Base-by-base conservation (phyloP, 2,329 filamentous ascomycete species). In the Aaosphaeria arxii region DNA sequence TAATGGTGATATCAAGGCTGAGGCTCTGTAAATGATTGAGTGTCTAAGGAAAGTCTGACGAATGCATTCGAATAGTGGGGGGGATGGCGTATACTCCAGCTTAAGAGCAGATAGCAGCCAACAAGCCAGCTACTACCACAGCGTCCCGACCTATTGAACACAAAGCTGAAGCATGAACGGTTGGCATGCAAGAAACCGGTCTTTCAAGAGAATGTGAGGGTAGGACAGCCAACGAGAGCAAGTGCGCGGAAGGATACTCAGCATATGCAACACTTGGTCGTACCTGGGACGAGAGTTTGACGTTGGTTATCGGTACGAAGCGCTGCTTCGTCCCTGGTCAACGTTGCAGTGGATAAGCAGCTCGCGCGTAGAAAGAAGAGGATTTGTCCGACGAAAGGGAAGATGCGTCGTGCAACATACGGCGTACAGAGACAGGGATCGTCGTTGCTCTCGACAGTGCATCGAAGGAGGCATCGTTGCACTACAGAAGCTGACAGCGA, bases 321-420 rank as follows among this genome's bases (percentile, higher is more conserved):
- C 47, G 49, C 47, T 46, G 47, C 24, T 35, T 38, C 17, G 17
- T 42, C 30, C 46, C 53, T 46, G 39, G 47, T 44, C 45, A 40
- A 50, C 13, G 50, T 52, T 54, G 47, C 52, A 54, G 39, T 48
- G 30, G 29, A 32, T 32, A 33, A 45, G 29, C 29, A 44, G 42
- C 28, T 51, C 29, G 24, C 47, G 45, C 35, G 29, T 30, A 44
- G 40, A 24, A 24, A 24, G 17, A 44, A 45, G 38, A 43, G 7
- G 36, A 41, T 48, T 35, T 40, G 42, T 43, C 40, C 41, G 36
- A 42, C 28, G 42, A 47, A 30, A 17, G 17, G 31, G 41, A 9
- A 31, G 28, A 44, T 43, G 41, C 52, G 50, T 33, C 11, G 48
- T 55, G 46, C 44, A 35, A 55, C 53, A 24, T 44, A 30, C 40